phyloP scores from a whole-genome alignment of 2,329 filamentous ascomycete species.

The Colletotrichum scovillei region DNA sequence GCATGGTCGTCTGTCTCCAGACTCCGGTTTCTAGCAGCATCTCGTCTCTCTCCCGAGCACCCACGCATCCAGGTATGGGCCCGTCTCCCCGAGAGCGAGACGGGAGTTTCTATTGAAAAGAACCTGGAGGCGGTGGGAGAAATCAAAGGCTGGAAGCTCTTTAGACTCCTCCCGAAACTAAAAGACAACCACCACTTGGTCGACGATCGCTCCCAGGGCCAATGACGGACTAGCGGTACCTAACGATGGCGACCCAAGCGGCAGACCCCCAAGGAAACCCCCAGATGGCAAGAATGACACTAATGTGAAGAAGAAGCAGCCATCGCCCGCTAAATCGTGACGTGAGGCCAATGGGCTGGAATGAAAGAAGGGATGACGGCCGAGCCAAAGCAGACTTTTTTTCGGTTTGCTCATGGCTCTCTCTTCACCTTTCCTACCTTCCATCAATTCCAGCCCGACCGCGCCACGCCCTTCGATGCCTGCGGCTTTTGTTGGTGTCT shows the following conservation, averaged over 20 bases:
- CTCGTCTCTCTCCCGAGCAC: not conserved
- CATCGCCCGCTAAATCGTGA: slow-evolving; percentile 11
- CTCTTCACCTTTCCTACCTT: not conserved
- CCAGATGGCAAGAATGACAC: slow-evolving; percentile 13
- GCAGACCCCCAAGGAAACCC: slow-evolving; percentile 3
- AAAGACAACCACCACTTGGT: not conserved
- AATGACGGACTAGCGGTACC: not conserved
- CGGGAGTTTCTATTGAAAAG: not conserved
- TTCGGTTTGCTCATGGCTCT: no score
- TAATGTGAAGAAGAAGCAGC: slow-evolving; percentile 13
- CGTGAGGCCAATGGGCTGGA: slow-evolving; percentile 12
- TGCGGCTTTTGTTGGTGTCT: not conserved
- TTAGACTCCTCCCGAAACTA: no score
- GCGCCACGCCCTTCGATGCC: not conserved
- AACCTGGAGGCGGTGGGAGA: slow-evolving; percentile 21
- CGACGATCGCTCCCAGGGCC: not conserved
- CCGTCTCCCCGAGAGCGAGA: not conserved
- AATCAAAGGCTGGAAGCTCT: no score
- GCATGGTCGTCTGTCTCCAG: slow-evolving; percentile 15
- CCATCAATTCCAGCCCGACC: not conserved
- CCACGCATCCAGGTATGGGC: not conserved
- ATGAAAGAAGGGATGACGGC: slow-evolving; percentile 20
- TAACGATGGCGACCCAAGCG: not conserved
- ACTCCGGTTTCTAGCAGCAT: not conserved
- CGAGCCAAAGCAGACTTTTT: not conserved